These are phyloP conservation scores for Capronia coronata DNA, from an alignment of 2,329 filamentous ascomycete genomes.

Conservation along the genomic window DNA sequence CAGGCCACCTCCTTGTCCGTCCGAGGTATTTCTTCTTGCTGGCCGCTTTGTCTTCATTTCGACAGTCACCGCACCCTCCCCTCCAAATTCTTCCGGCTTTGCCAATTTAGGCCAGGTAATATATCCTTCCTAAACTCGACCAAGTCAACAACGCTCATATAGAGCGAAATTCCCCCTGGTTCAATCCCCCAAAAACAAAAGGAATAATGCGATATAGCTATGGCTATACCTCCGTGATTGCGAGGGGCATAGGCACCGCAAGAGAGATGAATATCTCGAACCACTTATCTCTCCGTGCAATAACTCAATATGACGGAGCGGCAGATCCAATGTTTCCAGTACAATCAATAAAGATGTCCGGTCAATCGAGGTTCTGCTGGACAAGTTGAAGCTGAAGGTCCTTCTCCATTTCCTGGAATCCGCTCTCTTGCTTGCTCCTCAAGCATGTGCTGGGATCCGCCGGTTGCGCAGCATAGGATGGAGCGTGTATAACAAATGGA, in stretches of 20 bases:
- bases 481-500: constrained; percentile 19
- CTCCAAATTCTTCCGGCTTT: background rate
- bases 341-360: constrained; percentile 30
- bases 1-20: constrained; percentile 27
- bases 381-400: constrained; percentile 15
- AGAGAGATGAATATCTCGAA: constrained; percentile 1
- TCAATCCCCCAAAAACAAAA: constrained; percentile 7
- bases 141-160: background rate
- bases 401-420: constrained; percentile 3
- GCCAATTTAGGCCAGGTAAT: background rate
- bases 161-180: background rate
- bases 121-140: background rate
- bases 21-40: constrained; percentile 18
- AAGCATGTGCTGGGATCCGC: constrained; percentile 4
- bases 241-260: background rate
- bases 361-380: constrained; percentile 16
- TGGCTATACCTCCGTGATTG: constrained; percentile 1
- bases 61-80: too few relatives aligned
- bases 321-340: constrained; percentile 26
- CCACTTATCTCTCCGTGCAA: constrained; percentile 25
- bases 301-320: constrained; percentile 30
- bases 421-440: constrained; percentile 5
- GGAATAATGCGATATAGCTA: constrained; percentile 11
- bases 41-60: background rate
- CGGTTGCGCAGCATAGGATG: constrained; percentile 3